phyloP scores from a whole-genome alignment of 2,329 filamentous ascomycete species.

The Fonsecaea erecta region DNA sequence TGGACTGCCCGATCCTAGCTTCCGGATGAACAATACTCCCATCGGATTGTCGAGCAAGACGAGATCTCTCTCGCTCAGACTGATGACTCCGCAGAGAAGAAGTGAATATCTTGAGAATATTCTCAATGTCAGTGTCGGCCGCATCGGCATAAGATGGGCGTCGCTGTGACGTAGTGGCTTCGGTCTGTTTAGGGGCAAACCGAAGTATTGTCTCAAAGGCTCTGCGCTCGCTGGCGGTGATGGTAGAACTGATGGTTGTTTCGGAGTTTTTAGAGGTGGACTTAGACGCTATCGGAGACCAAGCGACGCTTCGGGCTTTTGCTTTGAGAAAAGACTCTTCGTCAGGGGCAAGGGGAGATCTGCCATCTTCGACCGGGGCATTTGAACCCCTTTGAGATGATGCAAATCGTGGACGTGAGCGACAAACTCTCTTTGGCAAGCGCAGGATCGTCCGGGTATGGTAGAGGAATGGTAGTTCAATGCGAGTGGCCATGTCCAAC shows the following conservation, averaged over 20 bases:
- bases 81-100: constrained; percentile 19
- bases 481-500: constrained; percentile 21
- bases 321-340: constrained; percentile 17
- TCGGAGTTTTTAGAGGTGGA: background rate
- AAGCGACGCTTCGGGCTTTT: constrained; percentile 16
- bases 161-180: constrained; percentile 7
- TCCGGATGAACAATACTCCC: background rate
- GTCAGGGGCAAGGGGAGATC: background rate
- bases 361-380: background rate
- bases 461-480: constrained; percentile 33
- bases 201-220: constrained; percentile 33
- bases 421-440: background rate
- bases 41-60: background rate
- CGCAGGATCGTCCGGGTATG: constrained; percentile 33
- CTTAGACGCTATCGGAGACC: background rate
- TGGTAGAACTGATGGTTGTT: constrained; percentile 25
- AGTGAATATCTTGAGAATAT: constrained; percentile 26
- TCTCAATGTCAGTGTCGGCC: constrained; percentile 25
- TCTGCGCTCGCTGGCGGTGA: constrained; percentile 32
- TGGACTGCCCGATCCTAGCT: background rate
- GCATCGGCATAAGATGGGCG: constrained; percentile 11
- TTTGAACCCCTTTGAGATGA: constrained; percentile 8
- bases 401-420: background rate
- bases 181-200: constrained; percentile 21
- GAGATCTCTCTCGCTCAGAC: background rate